Base-by-base conservation (phyloP, 1,284 basidiomycete genomes). In the Inonotus obliquus region DNA sequence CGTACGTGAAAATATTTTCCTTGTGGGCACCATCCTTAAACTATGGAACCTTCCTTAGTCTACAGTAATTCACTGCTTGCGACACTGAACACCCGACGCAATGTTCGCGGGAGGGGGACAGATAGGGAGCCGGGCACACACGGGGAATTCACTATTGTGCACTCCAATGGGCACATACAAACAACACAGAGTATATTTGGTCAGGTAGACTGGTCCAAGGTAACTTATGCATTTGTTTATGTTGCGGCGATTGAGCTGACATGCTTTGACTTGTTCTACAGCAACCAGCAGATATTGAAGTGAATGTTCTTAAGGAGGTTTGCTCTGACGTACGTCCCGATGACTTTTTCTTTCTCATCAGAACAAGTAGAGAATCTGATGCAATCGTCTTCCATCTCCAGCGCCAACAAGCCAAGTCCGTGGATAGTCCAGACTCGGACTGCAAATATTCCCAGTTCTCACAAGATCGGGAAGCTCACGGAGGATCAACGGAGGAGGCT, bases 11-110 rank as follows among this genome's bases (percentile, higher is more conserved):
- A 25, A 2, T n/a, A 23, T 48, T 54, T 32, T 27, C 57, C 45
- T 23, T 39, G n/a, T 21, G n/a, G 17, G 4, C 7, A 23, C 19
- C 32, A n/a, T 32, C 9, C 32, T 32, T 4, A 32, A 19, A 14
- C 7, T 23, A 37, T 17, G 17, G 17, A n/a, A 35, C 48, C 55
- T 45, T 61, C 44, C 10, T 2, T 62, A 88, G 86, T 87, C 59
- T 89, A 87, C 67, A 83, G 80, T 1, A 82, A 86, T 60, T 88
- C 86, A 4, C 85, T 85, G 69, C 75, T 88, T 67, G 84, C 85
- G 60, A 84, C 86, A 83, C 74, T 83, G 39, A 84, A 83, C 66
- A 83, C 81, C 4, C 77, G 81, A 19, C 72, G 79, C 51, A 70
- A 68, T n/a, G 65, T 81, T 53, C 74, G 75, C 17, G 81, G 79